These are phyloP conservation scores for Priceomyces castillae DNA, from an alignment of 805 yeast genomes.

Conservation along the genomic window DNA sequence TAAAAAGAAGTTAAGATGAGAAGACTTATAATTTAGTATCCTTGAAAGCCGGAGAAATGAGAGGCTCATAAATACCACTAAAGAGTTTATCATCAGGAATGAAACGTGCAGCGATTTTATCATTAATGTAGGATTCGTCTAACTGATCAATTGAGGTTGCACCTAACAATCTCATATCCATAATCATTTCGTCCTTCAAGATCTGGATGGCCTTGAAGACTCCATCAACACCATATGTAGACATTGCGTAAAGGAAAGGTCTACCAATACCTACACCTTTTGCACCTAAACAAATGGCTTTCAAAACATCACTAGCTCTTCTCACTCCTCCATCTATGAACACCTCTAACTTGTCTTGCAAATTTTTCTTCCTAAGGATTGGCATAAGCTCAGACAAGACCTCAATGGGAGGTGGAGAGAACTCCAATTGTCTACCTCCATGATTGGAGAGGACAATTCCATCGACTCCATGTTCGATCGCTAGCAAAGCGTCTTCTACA, in stretches of 20 bases:
- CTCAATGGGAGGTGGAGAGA: conserved; percentile 58
- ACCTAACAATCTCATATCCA: conserved; percentile 67
- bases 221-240: conserved; percentile 78
- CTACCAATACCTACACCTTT: conserved; percentile 74
- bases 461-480: conserved; percentile 55
- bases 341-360: conserved; percentile 55
- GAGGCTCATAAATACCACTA: conserved; percentile 52
- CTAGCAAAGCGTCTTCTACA: conserved; percentile 60
- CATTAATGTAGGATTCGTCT: conserved; percentile 60
- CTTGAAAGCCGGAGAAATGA: conserved; percentile 53
- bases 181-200: conserved; percentile 56
- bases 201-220: conserved; percentile 62
- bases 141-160: conserved; percentile 52
- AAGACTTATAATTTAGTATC: conserved; percentile 16
- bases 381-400: conserved; percentile 55
- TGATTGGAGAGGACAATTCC: conserved; percentile 72
- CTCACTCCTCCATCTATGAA: conserved; percentile 77
- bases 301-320: conserved; percentile 73
- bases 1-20: not conserved
- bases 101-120: conserved; percentile 40
- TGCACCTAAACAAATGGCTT: conserved; percentile 77
- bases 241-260: conserved; percentile 73
- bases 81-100: conserved; percentile 59
- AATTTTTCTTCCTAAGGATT: conserved; percentile 36
- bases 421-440: conserved; percentile 73